A percentile compares a stretch with the other conserved stretches of the same genome.
Conservation (phyloP, 768 basidiomycete genomes). For the Suillus subluteus region DNA sequence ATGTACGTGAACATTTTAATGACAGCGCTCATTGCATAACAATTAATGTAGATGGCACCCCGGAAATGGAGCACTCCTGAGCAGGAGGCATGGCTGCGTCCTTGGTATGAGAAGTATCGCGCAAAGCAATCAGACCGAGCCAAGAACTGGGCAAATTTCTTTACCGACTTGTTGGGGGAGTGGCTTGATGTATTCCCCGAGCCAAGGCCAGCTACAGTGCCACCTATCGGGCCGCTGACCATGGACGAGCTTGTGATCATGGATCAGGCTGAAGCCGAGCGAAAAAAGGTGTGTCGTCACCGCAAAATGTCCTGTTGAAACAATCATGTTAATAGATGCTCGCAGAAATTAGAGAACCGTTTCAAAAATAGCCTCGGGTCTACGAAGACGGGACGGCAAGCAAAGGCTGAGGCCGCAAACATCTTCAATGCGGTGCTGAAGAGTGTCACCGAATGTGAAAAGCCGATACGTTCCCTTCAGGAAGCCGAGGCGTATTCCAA, state of each 20-base stretch:
- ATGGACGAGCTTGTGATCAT: background rate
- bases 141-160: constrained; percentile 2
- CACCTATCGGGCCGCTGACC: background rate
- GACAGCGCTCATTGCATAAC: constrained; percentile 2
- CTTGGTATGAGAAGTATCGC: background rate
- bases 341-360: background rate
- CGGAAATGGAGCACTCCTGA: background rate
- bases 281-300: background rate
- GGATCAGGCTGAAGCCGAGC: background rate
- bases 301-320: background rate
- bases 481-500: background rate
- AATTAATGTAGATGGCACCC: constrained; percentile 4
- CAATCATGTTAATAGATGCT: background rate
- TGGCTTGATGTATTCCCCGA: constrained; percentile 1
- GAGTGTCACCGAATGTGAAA: background rate
- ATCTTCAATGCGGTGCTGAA: background rate
- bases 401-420: background rate
- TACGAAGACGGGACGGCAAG: background rate
- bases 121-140: background rate
- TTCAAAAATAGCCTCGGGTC: background rate
- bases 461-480: background rate
- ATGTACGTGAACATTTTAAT: constrained; percentile 1
- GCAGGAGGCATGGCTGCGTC: background rate
- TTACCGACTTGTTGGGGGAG: background rate
- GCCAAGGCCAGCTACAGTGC: background rate